phyloP scores from a whole-genome alignment of 768 basidiomycete genomes.

The Phylloporus sp. region DNA sequence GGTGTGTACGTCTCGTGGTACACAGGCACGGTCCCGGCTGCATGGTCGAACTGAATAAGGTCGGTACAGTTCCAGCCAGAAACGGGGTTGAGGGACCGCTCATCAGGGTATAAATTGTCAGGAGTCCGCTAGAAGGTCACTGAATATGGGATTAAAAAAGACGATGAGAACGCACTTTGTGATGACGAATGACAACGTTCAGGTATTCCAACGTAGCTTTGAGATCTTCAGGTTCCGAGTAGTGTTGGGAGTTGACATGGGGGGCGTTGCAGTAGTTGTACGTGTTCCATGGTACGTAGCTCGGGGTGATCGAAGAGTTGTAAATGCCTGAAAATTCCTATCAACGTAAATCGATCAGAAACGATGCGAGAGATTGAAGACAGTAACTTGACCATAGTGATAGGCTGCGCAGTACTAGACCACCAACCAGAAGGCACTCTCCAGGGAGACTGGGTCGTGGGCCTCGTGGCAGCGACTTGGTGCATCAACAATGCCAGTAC shows the following conservation, averaged over 20 bases:
- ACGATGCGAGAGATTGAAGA: neutral
- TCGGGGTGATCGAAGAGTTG: slow-evolving; percentile 42
- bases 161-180: slow-evolving; percentile 35
- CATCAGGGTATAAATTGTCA: slow-evolving; percentile 45
- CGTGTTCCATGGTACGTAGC: slow-evolving; percentile 42
- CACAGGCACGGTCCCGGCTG: slow-evolving; percentile 33
- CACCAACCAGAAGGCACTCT: neutral
- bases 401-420: neutral
- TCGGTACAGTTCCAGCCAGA: slow-evolving; percentile 40
- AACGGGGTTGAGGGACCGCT: slow-evolving; percentile 37
- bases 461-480: neutral
- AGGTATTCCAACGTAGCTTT: slow-evolving; percentile 38
- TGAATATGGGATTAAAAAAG: neutral
- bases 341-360: neutral
- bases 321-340: slow-evolving; percentile 37
- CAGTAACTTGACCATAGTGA: slow-evolving; percentile 5
- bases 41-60: slow-evolving; percentile 38
- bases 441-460: too few species aligned
- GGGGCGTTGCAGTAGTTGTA: slow-evolving; percentile 55
- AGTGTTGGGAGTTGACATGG: slow-evolving; percentile 40
- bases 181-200: slow-evolving; percentile 43
- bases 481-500: neutral
- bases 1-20: slow-evolving; percentile 40
- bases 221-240: slow-evolving; percentile 26
- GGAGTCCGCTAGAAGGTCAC: slow-evolving; percentile 38